Evolutionary conservation across 805 yeast species (phyloP), one percentile per base, ranked within the genome.

Genomic region (Wickerhamiella kurtzmanii): DNA sequence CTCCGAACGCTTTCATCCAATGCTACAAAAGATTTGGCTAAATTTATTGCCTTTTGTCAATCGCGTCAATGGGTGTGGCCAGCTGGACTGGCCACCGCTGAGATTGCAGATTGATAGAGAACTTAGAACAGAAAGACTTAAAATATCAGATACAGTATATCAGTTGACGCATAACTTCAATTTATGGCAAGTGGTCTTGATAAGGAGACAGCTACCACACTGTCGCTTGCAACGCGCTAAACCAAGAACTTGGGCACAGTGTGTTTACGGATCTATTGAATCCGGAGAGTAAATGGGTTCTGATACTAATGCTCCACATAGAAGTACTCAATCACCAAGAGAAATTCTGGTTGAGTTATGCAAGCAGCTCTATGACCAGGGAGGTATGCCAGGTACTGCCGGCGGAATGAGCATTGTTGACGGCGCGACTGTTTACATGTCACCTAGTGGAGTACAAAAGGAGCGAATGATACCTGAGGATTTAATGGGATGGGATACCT

Each of bases 391-490:
- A 0, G 96, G 96, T 2, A 89, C 97, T 1, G 96, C 95, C 2
- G 97, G 96, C 28, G 96, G 96, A 2, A 80, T 89, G 56, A 82
- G 94, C 28, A 80, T 88, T 44, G 65, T 80, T 46, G 70, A 75
- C 43, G 66, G 60, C 47, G 70, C 76, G 50, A 57, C 67, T 18
- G 75, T 84, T 16, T 88, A 73, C 61, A 72, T 88, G 37, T 94
- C 96, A 0, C 96, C 97, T 3, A 82, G 94, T n/a, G 96, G 96
- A 1, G 94, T 88, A 6, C 96, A 88, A 61, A 88, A 88, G 66
- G 97, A 88, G 58, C 70, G 87, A 50, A 79, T 88, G 76, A 65
- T 72, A 37, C 94, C 95, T 3, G 72, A 74, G 52, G 85, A 89
- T 60, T 73, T 88, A 76, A 85, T 85, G 62, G 85, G 85, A 13